phyloP scores from a whole-genome alignment of 352 stramenopile genomes.

The Globisporangium heterothallicum region DNA sequence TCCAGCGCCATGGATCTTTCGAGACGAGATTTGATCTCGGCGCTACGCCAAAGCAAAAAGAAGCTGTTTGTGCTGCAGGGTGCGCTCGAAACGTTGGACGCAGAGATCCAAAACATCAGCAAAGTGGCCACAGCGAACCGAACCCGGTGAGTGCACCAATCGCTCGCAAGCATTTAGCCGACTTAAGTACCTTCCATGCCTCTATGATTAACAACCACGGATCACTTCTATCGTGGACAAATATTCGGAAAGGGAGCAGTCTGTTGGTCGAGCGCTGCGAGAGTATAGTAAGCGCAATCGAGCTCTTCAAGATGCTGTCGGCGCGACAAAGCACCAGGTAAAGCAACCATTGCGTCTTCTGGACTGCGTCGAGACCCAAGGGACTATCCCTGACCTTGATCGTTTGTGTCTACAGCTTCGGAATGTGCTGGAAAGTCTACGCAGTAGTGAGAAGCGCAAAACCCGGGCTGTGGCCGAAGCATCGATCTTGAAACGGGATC shows the following conservation, averaged over 20 bases:
- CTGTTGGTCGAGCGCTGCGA: constrained; percentile 32
- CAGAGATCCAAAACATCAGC: constrained; percentile 28
- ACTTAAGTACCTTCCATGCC: too few species aligned
- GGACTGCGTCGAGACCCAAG: neutral
- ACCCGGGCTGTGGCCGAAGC: constrained; percentile 23
- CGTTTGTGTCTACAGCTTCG: constrained; percentile 20
- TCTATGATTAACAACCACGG: too few species aligned
- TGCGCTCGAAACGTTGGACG: constrained; percentile 25
- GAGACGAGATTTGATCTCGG: constrained; percentile 21
- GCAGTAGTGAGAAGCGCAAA: constrained; percentile 37
- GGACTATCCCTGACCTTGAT: neutral
- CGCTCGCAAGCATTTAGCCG: neutral
- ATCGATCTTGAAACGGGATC: constrained; percentile 35
- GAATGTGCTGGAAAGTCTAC: constrained; percentile 25
- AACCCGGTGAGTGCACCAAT: constrained; percentile 19
- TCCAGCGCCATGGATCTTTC: constrained; percentile 25
- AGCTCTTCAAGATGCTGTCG: constrained; percentile 32
- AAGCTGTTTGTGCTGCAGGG: constrained; percentile 22
- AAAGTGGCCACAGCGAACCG: constrained; percentile 22
- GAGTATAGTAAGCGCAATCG: constrained; percentile 56
- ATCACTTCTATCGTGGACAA: too few species aligned
- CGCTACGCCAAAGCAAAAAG: constrained; percentile 27
- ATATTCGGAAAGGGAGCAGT: constrained; percentile 27
- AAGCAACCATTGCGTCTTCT: neutral
- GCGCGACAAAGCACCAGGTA: constrained; percentile 36